phyloP scores from a whole-genome alignment of 768 basidiomycete genomes.

The Serendipita vermifera region DNA sequence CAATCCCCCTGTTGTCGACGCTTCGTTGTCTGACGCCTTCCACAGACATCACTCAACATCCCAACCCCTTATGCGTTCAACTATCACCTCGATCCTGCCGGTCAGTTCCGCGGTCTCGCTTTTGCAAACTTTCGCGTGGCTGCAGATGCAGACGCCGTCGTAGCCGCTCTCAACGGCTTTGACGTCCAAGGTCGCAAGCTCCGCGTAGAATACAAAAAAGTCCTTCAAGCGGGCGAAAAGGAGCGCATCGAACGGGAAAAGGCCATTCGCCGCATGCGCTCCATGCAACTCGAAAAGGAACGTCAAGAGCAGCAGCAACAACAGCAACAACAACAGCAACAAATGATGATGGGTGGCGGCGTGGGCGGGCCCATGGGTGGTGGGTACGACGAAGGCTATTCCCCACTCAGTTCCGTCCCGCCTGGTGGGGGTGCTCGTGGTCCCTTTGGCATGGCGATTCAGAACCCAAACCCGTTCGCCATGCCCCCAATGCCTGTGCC shows the following conservation, averaged over 20 bases:
- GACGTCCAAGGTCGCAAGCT: slow-evolving; percentile 94
- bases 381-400: slow-evolving; percentile 8
- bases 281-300: slow-evolving; percentile 89
- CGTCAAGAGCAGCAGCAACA: slow-evolving; percentile 36
- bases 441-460: slow-evolving; percentile 31
- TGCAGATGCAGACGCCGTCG: slow-evolving; percentile 86
- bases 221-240: slow-evolving; percentile 97
- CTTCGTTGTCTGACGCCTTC: slow-evolving; percentile 15
- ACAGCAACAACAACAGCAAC: slow-evolving; percentile 33
- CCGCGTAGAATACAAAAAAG: slow-evolving; percentile 98
- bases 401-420: neutral
- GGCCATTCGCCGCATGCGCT: slow-evolving; percentile 93
- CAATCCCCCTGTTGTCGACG: slow-evolving; percentile 8
- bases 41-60: slow-evolving; percentile 79
- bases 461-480: slow-evolving; percentile 25
- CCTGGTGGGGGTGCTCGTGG: slow-evolving; percentile 34
- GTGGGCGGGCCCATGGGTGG: slow-evolving; percentile 26
- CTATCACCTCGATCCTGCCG: slow-evolving; percentile 93
- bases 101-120: slow-evolving; percentile 91
- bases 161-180: slow-evolving; percentile 90
- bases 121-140: slow-evolving; percentile 96
- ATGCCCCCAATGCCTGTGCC: slow-evolving; percentile 9
- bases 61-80: slow-evolving; percentile 99
- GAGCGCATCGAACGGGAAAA: slow-evolving; percentile 98
- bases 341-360: slow-evolving; percentile 57